These are phyloP conservation scores for Pilasporangium apinafurcum DNA, from an alignment of 352 stramenopile genomes.

Conservation along the genomic window DNA sequence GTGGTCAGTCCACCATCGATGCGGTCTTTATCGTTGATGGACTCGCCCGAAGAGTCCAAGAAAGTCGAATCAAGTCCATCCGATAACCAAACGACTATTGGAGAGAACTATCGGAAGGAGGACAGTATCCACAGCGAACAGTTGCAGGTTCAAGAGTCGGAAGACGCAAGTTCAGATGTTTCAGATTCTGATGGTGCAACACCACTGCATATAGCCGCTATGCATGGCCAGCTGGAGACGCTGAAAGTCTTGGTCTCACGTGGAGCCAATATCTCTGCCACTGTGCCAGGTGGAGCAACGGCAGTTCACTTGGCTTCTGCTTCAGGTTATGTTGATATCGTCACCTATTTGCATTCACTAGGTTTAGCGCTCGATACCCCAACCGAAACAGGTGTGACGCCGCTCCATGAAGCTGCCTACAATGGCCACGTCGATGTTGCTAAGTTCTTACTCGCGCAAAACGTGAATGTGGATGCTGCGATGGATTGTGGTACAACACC, in stretches of 20 bases:
- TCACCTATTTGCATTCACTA: conserved; percentile 32
- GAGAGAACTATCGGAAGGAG: too few species aligned
- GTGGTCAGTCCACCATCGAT: conserved; percentile 6
- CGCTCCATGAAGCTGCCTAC: conserved; percentile 39
- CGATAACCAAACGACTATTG: conserved; percentile 1
- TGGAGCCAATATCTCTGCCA: conserved; percentile 33
- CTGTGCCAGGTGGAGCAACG: conserved; percentile 29
- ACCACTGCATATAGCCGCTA: conserved; percentile 45
- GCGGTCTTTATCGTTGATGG: conserved; percentile 2
- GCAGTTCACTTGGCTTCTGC: conserved; percentile 48
- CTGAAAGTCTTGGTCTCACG: conserved; percentile 35
- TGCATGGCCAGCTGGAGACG: conserved; percentile 56
- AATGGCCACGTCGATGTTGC: conserved; percentile 41
- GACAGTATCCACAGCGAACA: neutral
- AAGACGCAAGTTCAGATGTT: conserved; percentile 3
- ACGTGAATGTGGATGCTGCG: conserved; percentile 39
- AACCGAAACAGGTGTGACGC: conserved; percentile 33
- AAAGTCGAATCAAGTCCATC: conserved; percentile 4
- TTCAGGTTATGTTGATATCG: conserved; percentile 31
- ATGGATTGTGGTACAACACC: conserved; percentile 41
- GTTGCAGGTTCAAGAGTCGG: neutral
- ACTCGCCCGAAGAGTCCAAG: conserved; percentile 10
- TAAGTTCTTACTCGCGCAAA: conserved; percentile 24
- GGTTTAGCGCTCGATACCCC: conserved; percentile 24
- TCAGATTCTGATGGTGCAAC: conserved; percentile 33